These are phyloP conservation scores for Teunomyces lycoperdinae DNA, from an alignment of 805 yeast genomes.

Conservation along the genomic window DNA sequence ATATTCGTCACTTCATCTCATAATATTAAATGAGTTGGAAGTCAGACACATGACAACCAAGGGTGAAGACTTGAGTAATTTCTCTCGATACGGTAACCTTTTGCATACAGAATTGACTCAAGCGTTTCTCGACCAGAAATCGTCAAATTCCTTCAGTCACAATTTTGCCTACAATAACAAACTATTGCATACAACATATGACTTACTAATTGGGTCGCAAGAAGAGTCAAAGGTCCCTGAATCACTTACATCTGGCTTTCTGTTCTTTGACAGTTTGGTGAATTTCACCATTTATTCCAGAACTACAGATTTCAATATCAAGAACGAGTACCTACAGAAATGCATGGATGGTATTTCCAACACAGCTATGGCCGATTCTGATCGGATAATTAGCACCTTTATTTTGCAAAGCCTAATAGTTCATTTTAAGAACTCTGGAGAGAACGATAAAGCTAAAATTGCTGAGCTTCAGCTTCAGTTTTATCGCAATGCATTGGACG, in stretches of 20 bases:
- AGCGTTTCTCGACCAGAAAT: conserved; percentile 11
- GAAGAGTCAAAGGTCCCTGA: background rate
- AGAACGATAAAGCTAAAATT: conserved; percentile 18
- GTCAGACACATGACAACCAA: conserved; percentile 4
- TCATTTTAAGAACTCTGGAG: conserved; percentile 15
- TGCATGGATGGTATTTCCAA: conserved; percentile 14
- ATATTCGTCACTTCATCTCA: conserved; percentile 27
- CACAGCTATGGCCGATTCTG: conserved; percentile 15
- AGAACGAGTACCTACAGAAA: conserved; percentile 12
- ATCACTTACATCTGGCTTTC: conserved; percentile 6
- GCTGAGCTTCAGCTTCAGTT: conserved; percentile 17
- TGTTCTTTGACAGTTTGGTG: conserved; percentile 17
- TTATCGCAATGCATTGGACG: conserved; percentile 6
- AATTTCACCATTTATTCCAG: conserved; percentile 13
- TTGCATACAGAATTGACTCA: conserved; percentile 14
- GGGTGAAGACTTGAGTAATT: conserved; percentile 5
- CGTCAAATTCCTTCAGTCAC: conserved; percentile 16
- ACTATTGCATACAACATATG: conserved; percentile 14
- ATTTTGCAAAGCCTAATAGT: conserved; percentile 15
- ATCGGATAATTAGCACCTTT: conserved; percentile 17
- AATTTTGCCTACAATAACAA: conserved; percentile 16
- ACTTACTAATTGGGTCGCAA: conserved; percentile 6
- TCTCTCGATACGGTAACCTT: conserved; percentile 10
- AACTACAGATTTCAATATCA: conserved; percentile 13
- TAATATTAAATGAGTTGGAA: conserved; percentile 25